A percentile compares a stretch with the other conserved stretches of the same genome.
phyloP scores from a whole-genome alignment of 306 rosid species.

The Ziziphus jujuba region DNA sequence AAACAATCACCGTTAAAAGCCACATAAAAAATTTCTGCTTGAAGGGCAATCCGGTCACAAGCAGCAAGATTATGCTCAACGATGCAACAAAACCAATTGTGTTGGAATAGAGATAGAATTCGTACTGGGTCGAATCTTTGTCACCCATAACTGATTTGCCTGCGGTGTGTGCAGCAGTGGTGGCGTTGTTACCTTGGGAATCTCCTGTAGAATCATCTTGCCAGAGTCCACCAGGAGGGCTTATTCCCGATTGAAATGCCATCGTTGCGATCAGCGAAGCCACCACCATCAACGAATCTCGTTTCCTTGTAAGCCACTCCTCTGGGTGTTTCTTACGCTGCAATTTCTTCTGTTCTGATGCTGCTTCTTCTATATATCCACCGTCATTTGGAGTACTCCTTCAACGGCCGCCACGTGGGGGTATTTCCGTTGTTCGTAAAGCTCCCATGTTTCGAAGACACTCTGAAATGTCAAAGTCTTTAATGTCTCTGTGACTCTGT shows the following conservation, averaged over 20 bases:
- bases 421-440: neutral
- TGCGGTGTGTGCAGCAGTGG: neutral
- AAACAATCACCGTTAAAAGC: slow-evolving; percentile 9
- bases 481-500: slow-evolving; percentile 19
- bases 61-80: slow-evolving; percentile 21
- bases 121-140: neutral
- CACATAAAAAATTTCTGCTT: slow-evolving; percentile 9
- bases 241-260: slow-evolving; percentile 24
- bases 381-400: neutral
- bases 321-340: neutral
- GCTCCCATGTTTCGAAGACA: slow-evolving; percentile 17
- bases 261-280: slow-evolving; percentile 31
- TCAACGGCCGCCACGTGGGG: neutral
- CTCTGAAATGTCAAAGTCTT: slow-evolving; percentile 26
- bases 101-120: neutral
- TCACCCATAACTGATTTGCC: slow-evolving; percentile 20
- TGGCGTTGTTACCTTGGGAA: neutral
- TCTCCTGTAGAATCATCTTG: slow-evolving; percentile 1
- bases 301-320: slow-evolving; percentile 5
- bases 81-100: slow-evolving; percentile 8
- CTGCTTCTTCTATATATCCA: neutral
- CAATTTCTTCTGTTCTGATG: neutral
- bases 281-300: slow-evolving; percentile 25
- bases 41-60: slow-evolving; percentile 20
- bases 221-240: slow-evolving; percentile 31